Evolutionary conservation across 2,329 filamentous ascomycete genomes (phyloP).

Genomic region (Rhinocladiella similis): DNA sequence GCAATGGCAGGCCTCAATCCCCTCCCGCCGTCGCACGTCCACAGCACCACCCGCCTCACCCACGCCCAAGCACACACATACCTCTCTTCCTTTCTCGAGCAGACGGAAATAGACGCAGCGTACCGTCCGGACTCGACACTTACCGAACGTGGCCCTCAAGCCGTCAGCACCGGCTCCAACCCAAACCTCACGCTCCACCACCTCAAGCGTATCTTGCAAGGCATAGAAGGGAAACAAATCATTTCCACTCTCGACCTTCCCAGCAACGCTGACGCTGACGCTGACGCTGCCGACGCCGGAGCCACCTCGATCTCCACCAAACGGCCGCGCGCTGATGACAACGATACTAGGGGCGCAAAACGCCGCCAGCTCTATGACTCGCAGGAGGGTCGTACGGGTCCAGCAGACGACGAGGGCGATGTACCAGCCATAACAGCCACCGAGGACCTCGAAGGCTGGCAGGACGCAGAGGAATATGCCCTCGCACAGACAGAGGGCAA

Average conservation of each 20-base stretch:
- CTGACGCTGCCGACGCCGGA: background rate
- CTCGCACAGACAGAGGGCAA: conserved; percentile 16
- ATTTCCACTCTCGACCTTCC: background rate
- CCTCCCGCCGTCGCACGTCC: conserved; percentile 23
- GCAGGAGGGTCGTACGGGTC: background rate
- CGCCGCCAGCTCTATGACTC: conserved; percentile 3
- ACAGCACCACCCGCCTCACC: conserved; percentile 26
- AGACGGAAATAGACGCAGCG: conserved; percentile 27
- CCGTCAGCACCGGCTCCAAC: conserved; percentile 13
- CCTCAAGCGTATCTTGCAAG: conserved; percentile 25
- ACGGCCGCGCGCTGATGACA: background rate
- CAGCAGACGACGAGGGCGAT: conserved; percentile 1
- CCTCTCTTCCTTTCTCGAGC: conserved; percentile 25
- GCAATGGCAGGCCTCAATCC: conserved; percentile 24
- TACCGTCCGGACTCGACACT: conserved; percentile 58
- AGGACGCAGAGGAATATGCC: conserved; percentile 26
- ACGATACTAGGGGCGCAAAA: conserved; percentile 2
- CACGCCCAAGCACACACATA: conserved; percentile 27
- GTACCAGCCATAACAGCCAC: background rate
- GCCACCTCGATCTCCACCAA: background rate
- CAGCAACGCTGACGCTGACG: conserved; percentile 6
- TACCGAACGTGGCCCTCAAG: conserved; percentile 26
- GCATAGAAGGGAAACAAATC: conserved; percentile 24
- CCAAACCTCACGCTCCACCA: conserved; percentile 28
- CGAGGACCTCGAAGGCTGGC: conserved; percentile 21